Evolutionary conservation across 805 yeast genomes (phyloP).

Genomic region (Yarrowia deformans): DNA sequence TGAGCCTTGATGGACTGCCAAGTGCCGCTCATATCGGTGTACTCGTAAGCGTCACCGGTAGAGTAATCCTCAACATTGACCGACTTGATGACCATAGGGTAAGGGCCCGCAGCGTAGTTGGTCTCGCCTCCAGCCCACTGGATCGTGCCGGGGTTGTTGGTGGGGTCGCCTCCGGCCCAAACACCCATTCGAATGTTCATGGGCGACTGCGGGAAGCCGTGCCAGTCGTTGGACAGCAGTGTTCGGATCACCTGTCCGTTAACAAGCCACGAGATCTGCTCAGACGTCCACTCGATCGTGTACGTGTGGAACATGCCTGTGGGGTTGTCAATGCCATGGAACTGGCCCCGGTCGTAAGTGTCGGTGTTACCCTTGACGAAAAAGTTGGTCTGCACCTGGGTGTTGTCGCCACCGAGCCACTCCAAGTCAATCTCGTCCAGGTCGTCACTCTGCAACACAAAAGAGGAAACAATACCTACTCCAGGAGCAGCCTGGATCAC

Average conservation of each 20-base stretch:
- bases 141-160: conserved; percentile 65
- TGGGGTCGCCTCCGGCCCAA: conserved; percentile 61
- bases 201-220: conserved; percentile 92
- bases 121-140: conserved; percentile 77
- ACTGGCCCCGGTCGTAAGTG: conserved; percentile 81
- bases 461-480: conserved; percentile 78
- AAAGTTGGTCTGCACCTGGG: conserved; percentile 73
- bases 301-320: conserved; percentile 72
- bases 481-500: conserved; percentile 77
- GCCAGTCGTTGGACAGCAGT: conserved; percentile 58
- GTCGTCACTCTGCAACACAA: conserved; percentile 83
- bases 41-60: conserved; percentile 55
- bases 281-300: conserved; percentile 83
- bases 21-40: conserved; percentile 52
- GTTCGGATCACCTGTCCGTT: conserved; percentile 77
- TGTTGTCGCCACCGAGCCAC: conserved; percentile 81
- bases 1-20: conserved; percentile 54
- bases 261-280: conserved; percentile 68
- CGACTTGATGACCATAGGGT: conserved; percentile 66
- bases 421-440: conserved; percentile 90
- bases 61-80: conserved; percentile 66
- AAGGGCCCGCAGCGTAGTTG: conserved; percentile 56
- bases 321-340: conserved; percentile 62
- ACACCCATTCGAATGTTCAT: conserved; percentile 69
- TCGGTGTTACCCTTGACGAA: conserved; percentile 82